Evolutionary conservation across 2,329 filamentous ascomycete genomes (phyloP).

Genomic region (Neurospora crassa): DNA sequence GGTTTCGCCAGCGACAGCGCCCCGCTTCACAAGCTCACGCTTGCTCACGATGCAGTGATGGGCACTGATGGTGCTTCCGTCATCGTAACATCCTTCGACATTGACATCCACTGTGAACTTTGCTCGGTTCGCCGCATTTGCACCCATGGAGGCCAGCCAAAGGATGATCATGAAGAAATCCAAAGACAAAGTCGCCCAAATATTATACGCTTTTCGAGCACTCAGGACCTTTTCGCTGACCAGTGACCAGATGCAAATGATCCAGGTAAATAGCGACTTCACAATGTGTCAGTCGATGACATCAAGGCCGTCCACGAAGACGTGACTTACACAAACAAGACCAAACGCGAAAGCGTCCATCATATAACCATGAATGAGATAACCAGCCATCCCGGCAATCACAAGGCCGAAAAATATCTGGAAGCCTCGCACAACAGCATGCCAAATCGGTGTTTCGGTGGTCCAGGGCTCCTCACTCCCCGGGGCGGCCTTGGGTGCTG

Average conservation of each 20-base stretch:
- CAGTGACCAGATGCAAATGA: slow-evolving; percentile 19
- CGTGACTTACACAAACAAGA: slow-evolving; percentile 21
- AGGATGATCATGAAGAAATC: slow-evolving; percentile 24
- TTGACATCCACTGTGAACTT: slow-evolving; percentile 15
- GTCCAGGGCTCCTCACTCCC: slow-evolving; percentile 13
- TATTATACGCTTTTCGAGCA: slow-evolving; percentile 22
- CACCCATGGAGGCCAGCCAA: slow-evolving; percentile 24
- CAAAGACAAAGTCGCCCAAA: slow-evolving; percentile 24
- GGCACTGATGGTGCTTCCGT: slow-evolving; percentile 20
- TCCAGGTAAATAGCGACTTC: slow-evolving; percentile 19
- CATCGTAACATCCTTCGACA: slow-evolving; percentile 16
- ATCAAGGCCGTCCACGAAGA: not conserved
- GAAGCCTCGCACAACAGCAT: slow-evolving; percentile 20
- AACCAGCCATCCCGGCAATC: slow-evolving; percentile 18
- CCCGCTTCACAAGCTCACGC: slow-evolving; percentile 13
- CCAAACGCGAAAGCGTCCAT: slow-evolving; percentile 19
- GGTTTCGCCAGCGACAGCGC: slow-evolving; percentile 12
- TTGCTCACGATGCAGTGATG: slow-evolving; percentile 16
- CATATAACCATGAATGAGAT: slow-evolving; percentile 22
- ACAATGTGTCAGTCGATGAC: not conserved
- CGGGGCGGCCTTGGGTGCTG: slow-evolving; percentile 2
- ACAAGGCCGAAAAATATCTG: slow-evolving; percentile 21
- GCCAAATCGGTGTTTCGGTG: slow-evolving; percentile 18
- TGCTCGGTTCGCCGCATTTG: slow-evolving; percentile 21
- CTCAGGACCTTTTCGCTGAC: slow-evolving; percentile 20